Evolutionary conservation across 2,329 filamentous ascomycete genomes (phyloP), one percentile per base, ranked within the genome.

Genomic region (Fusarium drepaniforme): DNA sequence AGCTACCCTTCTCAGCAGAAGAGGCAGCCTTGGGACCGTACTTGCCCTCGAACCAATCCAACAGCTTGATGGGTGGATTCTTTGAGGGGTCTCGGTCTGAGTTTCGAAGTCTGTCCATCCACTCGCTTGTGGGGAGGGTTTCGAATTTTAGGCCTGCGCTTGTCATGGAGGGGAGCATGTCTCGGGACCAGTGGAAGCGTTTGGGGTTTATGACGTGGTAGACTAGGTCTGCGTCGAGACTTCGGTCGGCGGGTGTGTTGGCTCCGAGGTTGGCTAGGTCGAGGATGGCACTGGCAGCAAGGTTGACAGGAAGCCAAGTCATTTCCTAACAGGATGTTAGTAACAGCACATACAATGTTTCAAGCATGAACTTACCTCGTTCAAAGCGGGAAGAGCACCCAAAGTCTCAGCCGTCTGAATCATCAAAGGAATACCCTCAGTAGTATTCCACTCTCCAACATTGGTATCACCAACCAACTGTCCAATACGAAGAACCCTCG

Each of bases 351-450:
- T 33, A 13, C 3, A 13, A 12, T 13, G 0, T 33, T 21, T 33
- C 28, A 13, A 33, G 1, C 4, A 5, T 7, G 7, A 16, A 15
- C 59, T 64, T 30, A 70, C 72, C 78, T 89, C 87, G 3, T 84
- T 78, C 3, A 90, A 80, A 12, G 78, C 77, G 0, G 89, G 89
- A 2, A 90, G 78, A 1, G 84, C 83, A 2, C 86, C 85, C 13
- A 88, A 82, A 0, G 85, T 87, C 2, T 81, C 76, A 0, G 86
- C 86, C 4, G 82, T 84, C 70, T 85, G 85, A 0, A 91, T 81
- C 82, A 90, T 88, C 65, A 90, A 78, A 1, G 89, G 86, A 21
- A 90, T 86, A 4, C 86, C 88, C 75, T 90, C 88, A 0, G 83
- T 86, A 1, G 80, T 80, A 74, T 88, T 89, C 88, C 88, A 90